A percentile compares a stretch with the other conserved stretches of the same genome.
Conservation (phyloP, 2,329 filamentous ascomycete species). For the Clonostachys solani region DNA sequence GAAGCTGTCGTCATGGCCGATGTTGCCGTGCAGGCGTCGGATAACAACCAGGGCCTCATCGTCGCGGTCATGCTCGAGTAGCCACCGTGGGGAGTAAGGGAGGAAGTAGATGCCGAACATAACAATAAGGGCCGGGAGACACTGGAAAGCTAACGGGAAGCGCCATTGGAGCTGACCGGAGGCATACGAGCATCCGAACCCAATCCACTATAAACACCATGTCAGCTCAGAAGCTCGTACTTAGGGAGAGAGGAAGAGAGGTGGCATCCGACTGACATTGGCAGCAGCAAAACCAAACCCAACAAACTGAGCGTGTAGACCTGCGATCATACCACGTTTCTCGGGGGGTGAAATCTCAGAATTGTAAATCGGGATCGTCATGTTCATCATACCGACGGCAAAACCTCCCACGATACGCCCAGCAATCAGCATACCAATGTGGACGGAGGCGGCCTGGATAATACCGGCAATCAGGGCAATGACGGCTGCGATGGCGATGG, state of each 20-base stretch:
- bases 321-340: background rate
- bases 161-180: slow-evolving; percentile 6
- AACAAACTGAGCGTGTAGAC: background rate
- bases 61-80: slow-evolving; percentile 26
- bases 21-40: slow-evolving; percentile 42
- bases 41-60: slow-evolving; percentile 35
- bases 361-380: background rate
- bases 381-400: background rate
- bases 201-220: background rate
- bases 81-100: slow-evolving; percentile 15
- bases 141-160: slow-evolving; percentile 15
- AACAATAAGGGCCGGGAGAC: slow-evolving; percentile 11
- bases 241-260: too few relatives aligned
- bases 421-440: background rate
- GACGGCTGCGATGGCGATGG: background rate
- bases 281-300: background rate
- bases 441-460: background rate
- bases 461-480: background rate
- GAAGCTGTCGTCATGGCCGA: slow-evolving; percentile 47
- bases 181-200: background rate
- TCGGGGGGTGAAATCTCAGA: background rate
- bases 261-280: background rate
- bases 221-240: too few relatives aligned
- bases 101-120: slow-evolving; percentile 15
- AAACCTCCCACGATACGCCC: background rate